Evolutionary conservation across 2,329 filamentous ascomycete genomes (phyloP).

Genomic region (Chaetomium sp.): DNA sequence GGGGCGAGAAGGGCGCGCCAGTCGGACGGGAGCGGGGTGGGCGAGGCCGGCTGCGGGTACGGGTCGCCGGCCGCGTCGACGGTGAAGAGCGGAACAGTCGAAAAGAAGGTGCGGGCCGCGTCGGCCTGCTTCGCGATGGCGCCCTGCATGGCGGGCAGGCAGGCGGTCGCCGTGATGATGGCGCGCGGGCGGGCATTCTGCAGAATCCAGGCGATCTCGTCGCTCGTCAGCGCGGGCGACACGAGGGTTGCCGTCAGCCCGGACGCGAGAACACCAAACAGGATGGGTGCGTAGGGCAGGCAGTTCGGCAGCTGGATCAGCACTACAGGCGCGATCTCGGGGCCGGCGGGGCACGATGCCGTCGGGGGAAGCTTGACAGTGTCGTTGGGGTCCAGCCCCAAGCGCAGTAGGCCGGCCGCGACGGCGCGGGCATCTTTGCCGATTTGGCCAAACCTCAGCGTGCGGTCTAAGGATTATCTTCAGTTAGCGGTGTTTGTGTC

Average conservation of each 20-base stretch:
- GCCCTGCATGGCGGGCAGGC: slow-evolving; percentile 29
- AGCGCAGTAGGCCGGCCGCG: slow-evolving; percentile 30
- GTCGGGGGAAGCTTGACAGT: slow-evolving; percentile 33
- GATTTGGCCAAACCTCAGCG: slow-evolving; percentile 31
- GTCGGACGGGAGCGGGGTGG: slow-evolving; percentile 28
- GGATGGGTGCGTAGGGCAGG: slow-evolving; percentile 32
- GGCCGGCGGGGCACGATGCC: slow-evolving; percentile 30
- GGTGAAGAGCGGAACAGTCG: slow-evolving; percentile 53
- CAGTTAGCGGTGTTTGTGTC: background rate
- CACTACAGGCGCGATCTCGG: slow-evolving; percentile 36
- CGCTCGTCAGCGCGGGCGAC: slow-evolving; percentile 34
- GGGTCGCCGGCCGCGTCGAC: slow-evolving; percentile 33
- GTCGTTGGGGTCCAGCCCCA: slow-evolving; percentile 32
- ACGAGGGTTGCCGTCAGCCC: slow-evolving; percentile 36
- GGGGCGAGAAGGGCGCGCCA: slow-evolving; percentile 57
- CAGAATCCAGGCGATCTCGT: slow-evolving; percentile 36
- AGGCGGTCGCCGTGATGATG: slow-evolving; percentile 32
- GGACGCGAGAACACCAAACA: slow-evolving; percentile 34
- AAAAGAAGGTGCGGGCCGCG: slow-evolving; percentile 23
- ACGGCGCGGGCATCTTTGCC: slow-evolving; percentile 32
- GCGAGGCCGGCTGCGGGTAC: slow-evolving; percentile 26
- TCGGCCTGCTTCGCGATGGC: slow-evolving; percentile 32
- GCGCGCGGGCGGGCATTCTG: slow-evolving; percentile 34
- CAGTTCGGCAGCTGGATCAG: slow-evolving; percentile 39
- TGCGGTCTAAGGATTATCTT: slow-evolving; percentile 26